Evolutionary conservation across 1,139 yeast genomes (phyloP).

Genomic region (Scheffersomyces illinoinensis): DNA sequence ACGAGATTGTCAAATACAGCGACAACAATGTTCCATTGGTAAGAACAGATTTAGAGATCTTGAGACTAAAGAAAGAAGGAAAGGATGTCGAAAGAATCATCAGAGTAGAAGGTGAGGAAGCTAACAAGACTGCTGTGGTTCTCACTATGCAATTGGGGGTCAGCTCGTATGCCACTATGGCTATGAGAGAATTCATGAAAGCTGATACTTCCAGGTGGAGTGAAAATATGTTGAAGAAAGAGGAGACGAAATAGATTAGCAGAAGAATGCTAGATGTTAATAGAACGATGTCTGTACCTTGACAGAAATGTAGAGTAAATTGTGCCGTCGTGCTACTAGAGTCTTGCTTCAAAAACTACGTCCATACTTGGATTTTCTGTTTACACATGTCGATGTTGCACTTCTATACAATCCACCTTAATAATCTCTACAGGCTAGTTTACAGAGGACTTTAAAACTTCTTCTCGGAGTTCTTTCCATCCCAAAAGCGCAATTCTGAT

Average conservation of each 20-base stretch:
- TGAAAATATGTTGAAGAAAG: constrained; percentile 12
- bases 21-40: constrained; percentile 70
- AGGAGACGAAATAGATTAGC: neutral
- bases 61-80: constrained; percentile 43
- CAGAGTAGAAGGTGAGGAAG: constrained; percentile 29
- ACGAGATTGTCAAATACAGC: constrained; percentile 60
- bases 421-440: too few relatives aligned
- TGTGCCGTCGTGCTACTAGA: neutral
- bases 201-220: constrained; percentile 67
- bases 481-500: neutral
- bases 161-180: constrained; percentile 97
- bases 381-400: too few relatives aligned
- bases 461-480: neutral
- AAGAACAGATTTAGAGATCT: constrained; percentile 76
- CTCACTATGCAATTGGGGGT: constrained; percentile 78
- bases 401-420: neutral
- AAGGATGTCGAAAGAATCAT: constrained; percentile 31
- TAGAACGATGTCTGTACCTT: neutral
- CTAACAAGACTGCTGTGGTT: constrained; percentile 66
- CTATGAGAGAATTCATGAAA: constrained; percentile 87
- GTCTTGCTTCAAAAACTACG: too few relatives aligned
- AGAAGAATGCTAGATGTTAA: neutral
- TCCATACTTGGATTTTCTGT: too few relatives aligned
- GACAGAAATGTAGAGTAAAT: neutral
- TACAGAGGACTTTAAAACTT: neutral